These are phyloP conservation scores for Hemerocallis citrina DNA, from an alignment of 106 monocot genomes.

Conservation along the genomic window DNA sequence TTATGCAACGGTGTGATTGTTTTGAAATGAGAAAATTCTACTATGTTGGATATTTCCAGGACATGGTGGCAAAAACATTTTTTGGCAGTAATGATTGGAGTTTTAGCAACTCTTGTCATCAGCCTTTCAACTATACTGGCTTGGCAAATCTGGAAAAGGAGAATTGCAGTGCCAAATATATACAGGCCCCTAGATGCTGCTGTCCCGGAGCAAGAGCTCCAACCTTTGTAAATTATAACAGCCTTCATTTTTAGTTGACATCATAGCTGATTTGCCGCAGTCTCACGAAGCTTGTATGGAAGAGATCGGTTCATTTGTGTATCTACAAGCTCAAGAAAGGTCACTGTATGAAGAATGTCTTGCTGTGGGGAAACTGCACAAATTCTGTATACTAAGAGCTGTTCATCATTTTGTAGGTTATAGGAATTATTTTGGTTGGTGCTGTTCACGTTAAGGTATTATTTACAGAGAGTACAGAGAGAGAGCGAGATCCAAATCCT, in stretches of 20 bases:
- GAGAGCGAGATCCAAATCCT: no score
- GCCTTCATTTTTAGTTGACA: background rate
- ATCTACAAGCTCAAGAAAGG: background rate
- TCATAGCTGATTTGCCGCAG: background rate
- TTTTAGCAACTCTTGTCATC: slow-evolving; percentile 1
- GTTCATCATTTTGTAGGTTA: no score
- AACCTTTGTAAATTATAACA: slow-evolving; percentile 9
- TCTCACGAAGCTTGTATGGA: background rate
- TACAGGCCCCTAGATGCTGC: slow-evolving; percentile 18
- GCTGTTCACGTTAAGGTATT: no score
- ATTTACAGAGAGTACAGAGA: no score
- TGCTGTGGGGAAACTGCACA: background rate
- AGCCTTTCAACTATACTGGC: background rate
- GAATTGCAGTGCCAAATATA: background rate
- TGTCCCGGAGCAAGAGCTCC: slow-evolving; percentile 19
- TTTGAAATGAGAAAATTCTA: no score
- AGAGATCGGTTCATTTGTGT: background rate
- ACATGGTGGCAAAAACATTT: slow-evolving; percentile 17
- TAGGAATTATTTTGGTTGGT: no score
- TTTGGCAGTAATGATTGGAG: slow-evolving; percentile 9
- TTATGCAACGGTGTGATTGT: no score
- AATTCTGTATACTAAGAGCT: no score
- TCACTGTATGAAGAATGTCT: background rate
- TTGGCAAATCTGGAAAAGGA: slow-evolving; percentile 12
- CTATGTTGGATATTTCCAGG: no score